Base-by-base conservation (phyloP, 768 basidiomycete genomes). In the Tulasnella sp. region DNA sequence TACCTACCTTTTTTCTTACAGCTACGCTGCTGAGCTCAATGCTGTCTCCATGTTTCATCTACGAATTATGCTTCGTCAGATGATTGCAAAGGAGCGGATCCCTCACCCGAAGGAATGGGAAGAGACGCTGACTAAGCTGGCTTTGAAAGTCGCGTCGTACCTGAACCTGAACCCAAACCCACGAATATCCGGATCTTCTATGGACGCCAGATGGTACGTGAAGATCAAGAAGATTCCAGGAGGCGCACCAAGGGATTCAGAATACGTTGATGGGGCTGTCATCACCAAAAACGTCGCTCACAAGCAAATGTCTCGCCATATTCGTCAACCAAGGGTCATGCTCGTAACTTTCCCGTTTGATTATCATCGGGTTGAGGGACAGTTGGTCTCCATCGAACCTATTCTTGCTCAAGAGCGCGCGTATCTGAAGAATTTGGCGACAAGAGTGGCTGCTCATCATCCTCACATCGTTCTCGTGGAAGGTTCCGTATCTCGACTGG, bases 211-310 rank as follows among this genome's bases (percentile, higher is more conserved):
- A 28, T 77, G 82, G 33, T 95, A 93, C 59, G 90, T 98, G 41
- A 96, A 96, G 68, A 92, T 98, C 66, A 98, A 99, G 71, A 93
- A 93, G 66, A 83, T 98, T 13, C 93, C 95, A 0, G 95, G 95
- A 20, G 95, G 95, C 3, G 70, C 76, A 32, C 91, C 93, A 16
- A 75, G 71, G 24, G 89, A 99, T 64, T 95, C 90, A 4, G 95
- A 99, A 69, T 98, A 91, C 62, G 88, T 99, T 39, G 85, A 90
- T 48, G 95, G 95, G 10, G 87, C 84, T 4, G 90, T 98, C 51
- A 95, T 96, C 60, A 92, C 93, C 15, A 98, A 99, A 72, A 96
- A 96, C 59, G 82, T 98, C 7, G 87, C 91, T 1, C 92, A 98
- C 65, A 96, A 96, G 66, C 77, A 79, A 57, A 96, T 99, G 93